phyloP scores from a whole-genome alignment of 2,329 filamentous ascomycete genomes.

The Sarocladium kiliense region DNA sequence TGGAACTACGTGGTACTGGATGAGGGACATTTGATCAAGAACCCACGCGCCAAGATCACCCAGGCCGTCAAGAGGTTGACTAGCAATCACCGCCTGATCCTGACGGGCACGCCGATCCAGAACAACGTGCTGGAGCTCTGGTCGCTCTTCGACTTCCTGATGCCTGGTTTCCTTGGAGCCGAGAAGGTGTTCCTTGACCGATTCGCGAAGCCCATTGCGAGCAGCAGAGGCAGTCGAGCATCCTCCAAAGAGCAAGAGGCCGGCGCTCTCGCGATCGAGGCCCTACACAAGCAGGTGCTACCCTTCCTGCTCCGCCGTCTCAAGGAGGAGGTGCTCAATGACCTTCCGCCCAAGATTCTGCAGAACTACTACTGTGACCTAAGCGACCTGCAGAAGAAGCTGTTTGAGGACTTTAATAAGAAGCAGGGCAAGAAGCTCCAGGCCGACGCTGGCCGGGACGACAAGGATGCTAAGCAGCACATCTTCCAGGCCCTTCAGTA shows the following conservation, averaged over 20 bases:
- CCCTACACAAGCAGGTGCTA: conserved; percentile 96
- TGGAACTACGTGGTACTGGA: conserved; percentile 99
- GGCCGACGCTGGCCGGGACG: conserved; percentile 74
- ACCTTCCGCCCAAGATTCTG: conserved; percentile 94
- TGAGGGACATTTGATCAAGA: conserved; percentile 98
- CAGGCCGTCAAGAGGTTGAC: conserved; percentile 83
- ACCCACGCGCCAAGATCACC: conserved; percentile 93
- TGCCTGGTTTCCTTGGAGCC: conserved; percentile 95
- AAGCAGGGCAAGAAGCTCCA: conserved; percentile 86
- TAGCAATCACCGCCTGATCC: conserved; percentile 91
- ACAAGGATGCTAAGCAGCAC: conserved; percentile 93
- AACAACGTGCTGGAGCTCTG: conserved; percentile 96
- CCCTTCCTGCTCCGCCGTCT: conserved; percentile 93
- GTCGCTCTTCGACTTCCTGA: conserved; percentile 97
- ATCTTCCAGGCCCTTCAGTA: conserved; percentile 99
- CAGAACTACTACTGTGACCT: conserved; percentile 99
- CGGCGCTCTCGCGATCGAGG: conserved; percentile 91
- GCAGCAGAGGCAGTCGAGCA: conserved; percentile 91
- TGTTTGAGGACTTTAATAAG: conserved; percentile 95
- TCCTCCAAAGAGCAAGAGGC: conserved; percentile 98
- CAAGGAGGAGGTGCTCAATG: conserved; percentile 95
- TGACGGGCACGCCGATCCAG: conserved; percentile 95
- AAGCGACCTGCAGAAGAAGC: conserved; percentile 86
- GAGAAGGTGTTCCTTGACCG: conserved; percentile 94
- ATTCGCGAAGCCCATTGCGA: conserved; percentile 91